These are phyloP conservation scores for Tilletia horrida DNA, from an alignment of 1,284 basidiomycete species.

Conservation along the genomic window DNA sequence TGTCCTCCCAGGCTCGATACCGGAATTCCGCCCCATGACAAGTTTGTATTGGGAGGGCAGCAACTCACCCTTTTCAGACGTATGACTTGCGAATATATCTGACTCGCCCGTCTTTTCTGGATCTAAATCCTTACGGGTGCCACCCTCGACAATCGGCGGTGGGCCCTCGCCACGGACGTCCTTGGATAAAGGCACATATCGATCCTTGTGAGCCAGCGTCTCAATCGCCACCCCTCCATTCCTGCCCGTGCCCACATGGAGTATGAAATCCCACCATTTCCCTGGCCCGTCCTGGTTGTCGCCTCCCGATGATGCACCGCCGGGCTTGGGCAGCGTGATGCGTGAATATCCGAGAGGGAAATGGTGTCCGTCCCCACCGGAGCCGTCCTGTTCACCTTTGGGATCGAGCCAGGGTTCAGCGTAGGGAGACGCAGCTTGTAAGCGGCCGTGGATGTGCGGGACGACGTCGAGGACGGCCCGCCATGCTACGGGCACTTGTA, in stretches of 20 bases:
- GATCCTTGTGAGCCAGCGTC: conserved; percentile 30
- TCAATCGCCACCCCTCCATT: conserved; percentile 28
- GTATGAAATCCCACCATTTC: conserved; percentile 26
- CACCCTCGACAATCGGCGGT: conserved; percentile 8
- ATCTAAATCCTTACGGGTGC: too few relatives aligned
- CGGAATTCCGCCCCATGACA: too few relatives aligned
- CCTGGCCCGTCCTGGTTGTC: background rate
- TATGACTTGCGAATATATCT: too few relatives aligned
- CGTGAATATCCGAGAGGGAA: conserved; percentile 30
- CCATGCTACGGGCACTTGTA: conserved; percentile 34
- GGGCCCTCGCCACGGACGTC: conserved; percentile 15
- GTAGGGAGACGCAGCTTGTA: background rate
- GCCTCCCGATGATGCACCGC: background rate
- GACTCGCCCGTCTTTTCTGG: too few relatives aligned
- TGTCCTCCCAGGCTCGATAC: too few relatives aligned
- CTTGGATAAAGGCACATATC: conserved; percentile 17
- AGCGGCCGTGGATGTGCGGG: conserved; percentile 26
- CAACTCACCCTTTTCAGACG: too few relatives aligned
- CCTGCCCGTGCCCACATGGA: conserved; percentile 33
- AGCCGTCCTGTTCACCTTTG: conserved; percentile 19
- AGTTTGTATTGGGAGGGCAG: too few relatives aligned
- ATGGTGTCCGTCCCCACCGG: background rate
- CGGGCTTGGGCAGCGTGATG: background rate
- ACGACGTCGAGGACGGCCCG: conserved; percentile 29
- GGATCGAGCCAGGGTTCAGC: conserved; percentile 30